A percentile compares a stretch with the other conserved stretches of the same genome.
phyloP scores from a whole-genome alignment of 129 eudicot species.

The Flaveria sonorensis region DNA sequence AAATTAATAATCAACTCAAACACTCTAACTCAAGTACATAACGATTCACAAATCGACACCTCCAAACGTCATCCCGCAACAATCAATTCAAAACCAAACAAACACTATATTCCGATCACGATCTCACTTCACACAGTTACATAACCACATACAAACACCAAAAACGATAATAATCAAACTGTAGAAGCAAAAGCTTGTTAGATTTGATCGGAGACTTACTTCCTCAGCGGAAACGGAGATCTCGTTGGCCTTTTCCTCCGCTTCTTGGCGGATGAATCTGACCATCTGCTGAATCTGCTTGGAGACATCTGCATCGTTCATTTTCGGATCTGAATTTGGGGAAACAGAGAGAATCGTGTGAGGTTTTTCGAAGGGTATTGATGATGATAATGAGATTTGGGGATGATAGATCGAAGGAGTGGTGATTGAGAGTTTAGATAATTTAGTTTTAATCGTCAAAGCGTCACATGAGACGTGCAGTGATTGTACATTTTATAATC shows the following conservation, averaged over 20 bases:
- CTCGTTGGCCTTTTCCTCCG: conserved; percentile 98
- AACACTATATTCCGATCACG: conserved; percentile 13
- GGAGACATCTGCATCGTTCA: conserved; percentile 80
- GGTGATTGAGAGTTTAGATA: conserved; percentile 3
- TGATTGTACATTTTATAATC: background rate
- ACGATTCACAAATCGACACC: background rate
- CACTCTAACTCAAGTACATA: background rate
- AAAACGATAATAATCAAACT: background rate
- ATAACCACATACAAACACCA: background rate
- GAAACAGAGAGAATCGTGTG: conserved; percentile 21
- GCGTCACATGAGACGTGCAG: conserved; percentile 30
- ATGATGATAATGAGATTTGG: conserved; percentile 27
- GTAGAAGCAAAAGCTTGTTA: background rate
- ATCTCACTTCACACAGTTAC: conserved; percentile 8
- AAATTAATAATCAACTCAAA: background rate
- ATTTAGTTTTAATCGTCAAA: conserved; percentile 28
- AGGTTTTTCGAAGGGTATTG: conserved; percentile 20
- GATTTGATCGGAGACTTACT: conserved; percentile 38
- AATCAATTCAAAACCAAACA: background rate
- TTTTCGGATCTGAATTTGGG: conserved; percentile 34
- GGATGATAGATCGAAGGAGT: conserved; percentile 33
- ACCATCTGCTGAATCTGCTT: conserved; percentile 99
- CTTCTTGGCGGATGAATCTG: conserved; percentile 93
- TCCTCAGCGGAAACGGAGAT: conserved; percentile 96
- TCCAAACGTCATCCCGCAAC: too few relatives aligned